Conservation (phyloP, 202 grass and related monocot genomes). For the Dendrocalamus latiflorus region DNA sequence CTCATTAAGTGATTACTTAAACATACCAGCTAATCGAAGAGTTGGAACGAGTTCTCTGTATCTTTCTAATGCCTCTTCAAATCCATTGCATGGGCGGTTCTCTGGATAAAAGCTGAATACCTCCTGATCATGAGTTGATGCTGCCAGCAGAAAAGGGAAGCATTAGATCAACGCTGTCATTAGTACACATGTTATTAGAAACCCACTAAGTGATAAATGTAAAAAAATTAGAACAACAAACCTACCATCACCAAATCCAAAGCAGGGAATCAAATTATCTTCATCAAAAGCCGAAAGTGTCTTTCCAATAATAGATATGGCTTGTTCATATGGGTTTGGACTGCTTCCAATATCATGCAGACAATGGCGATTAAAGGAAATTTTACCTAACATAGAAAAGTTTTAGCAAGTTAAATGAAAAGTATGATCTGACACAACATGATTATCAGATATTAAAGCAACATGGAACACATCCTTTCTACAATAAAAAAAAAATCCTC, state of each 20-base stretch:
- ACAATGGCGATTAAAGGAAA: slow-evolving; percentile 67
- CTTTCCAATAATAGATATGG: slow-evolving; percentile 92
- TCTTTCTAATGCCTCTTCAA: slow-evolving; percentile 88
- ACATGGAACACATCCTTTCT: neutral
- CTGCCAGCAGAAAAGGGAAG: slow-evolving; percentile 43
- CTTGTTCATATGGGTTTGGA: slow-evolving; percentile 92
- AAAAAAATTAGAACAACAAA: neutral
- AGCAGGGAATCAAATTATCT: slow-evolving; percentile 95
- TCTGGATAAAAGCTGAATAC: slow-evolving; percentile 97
- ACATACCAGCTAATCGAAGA: slow-evolving; percentile 87
- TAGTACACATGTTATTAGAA: slow-evolving; percentile 15
- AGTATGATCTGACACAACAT: neutral
- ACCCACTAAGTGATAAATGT: neutral
- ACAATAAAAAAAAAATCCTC: neutral
- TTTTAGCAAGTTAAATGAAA: slow-evolving; percentile 21
- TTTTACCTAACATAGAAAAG: slow-evolving; percentile 54
- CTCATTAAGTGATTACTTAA: neutral
- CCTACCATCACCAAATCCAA: slow-evolving; percentile 92
- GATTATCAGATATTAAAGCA: slow-evolving; percentile 18
- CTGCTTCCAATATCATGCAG: slow-evolving; percentile 67
- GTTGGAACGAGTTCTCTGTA: slow-evolving; percentile 93
- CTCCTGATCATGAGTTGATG: slow-evolving; percentile 95
- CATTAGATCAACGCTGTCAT: neutral
- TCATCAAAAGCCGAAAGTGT: slow-evolving; percentile 90
- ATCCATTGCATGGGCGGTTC: slow-evolving; percentile 70